phyloP scores from a whole-genome alignment of 1,139 yeast genomes.

The Trichomonascaceae sp. region DNA sequence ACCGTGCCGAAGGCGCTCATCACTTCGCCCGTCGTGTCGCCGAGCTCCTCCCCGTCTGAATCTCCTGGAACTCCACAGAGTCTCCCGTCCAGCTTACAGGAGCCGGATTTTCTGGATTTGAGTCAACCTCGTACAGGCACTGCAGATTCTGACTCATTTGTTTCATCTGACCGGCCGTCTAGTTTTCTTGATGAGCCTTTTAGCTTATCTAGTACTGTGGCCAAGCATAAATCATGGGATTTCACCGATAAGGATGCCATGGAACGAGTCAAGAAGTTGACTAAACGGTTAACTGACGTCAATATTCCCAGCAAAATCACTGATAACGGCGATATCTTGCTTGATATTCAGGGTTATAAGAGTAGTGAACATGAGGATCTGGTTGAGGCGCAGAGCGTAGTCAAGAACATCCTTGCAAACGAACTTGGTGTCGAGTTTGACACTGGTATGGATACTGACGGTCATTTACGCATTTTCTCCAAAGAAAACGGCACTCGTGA shows the following conservation, averaged over 20 bases:
- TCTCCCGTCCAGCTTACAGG: slow-evolving; percentile 33
- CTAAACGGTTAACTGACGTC: slow-evolving; percentile 57
- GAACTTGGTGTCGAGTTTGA: slow-evolving; percentile 53
- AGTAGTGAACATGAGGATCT: slow-evolving; percentile 63
- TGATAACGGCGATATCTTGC: slow-evolving; percentile 80
- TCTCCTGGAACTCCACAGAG: slow-evolving; percentile 14
- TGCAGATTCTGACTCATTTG: not conserved
- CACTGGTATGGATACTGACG: slow-evolving; percentile 52
- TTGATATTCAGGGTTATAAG: slow-evolving; percentile 96
- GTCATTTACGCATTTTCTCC: slow-evolving; percentile 61
- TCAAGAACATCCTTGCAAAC: slow-evolving; percentile 66
- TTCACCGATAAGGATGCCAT: slow-evolving; percentile 40
- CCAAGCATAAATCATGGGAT: slow-evolving; percentile 7
- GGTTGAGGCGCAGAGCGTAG: slow-evolving; percentile 44
- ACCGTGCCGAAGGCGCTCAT: slow-evolving; percentile 71
- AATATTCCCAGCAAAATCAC: slow-evolving; percentile 88
- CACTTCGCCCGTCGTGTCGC: slow-evolving; percentile 90
- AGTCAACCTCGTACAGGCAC: slow-evolving; percentile 4
- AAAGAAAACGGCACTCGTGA: slow-evolving; percentile 26
- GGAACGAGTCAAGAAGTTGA: slow-evolving; percentile 62
- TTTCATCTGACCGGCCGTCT: not conserved
- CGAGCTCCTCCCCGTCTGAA: slow-evolving; percentile 49
- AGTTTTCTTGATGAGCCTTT: not conserved
- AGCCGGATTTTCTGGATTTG: slow-evolving; percentile 53
- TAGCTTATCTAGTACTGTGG: not conserved